Evolutionary conservation across 257 asterid genomes (phyloP).

Genomic region (Voacanga thouarsii): DNA sequence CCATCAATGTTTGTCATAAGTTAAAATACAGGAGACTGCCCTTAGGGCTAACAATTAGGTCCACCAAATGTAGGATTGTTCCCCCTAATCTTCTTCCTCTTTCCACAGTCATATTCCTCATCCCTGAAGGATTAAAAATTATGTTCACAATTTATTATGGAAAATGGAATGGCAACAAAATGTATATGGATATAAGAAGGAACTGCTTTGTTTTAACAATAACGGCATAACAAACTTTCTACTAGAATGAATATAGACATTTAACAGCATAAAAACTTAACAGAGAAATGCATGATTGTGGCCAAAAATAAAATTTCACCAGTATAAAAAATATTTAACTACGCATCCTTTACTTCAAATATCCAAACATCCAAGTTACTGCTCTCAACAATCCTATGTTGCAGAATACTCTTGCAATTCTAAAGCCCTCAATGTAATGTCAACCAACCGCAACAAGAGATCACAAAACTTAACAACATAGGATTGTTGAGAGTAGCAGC

Average conservation of each 20-base stretch:
- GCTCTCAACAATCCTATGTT: too few species aligned
- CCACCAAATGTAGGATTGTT: slow-evolving; percentile 46
- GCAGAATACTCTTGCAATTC: not conserved
- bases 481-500: slow-evolving; percentile 44
- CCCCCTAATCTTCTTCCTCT: slow-evolving; percentile 76
- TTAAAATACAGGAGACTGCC: too few species aligned
- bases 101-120: slow-evolving; percentile 91
- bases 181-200: not conserved
- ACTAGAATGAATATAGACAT: too few species aligned
- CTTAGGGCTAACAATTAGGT: too few species aligned
- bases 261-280: not conserved
- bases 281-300: not conserved
- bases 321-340: too few species aligned
- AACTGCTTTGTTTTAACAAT: not conserved
- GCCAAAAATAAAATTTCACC: not conserved
- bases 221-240: not conserved
- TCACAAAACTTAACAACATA: slow-evolving; percentile 4
- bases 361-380: too few species aligned
- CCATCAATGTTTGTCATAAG: too few species aligned
- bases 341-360: not conserved
- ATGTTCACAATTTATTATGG: not conserved
- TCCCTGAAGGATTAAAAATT: slow-evolving; percentile 52
- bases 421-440: too few species aligned
- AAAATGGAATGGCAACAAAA: not conserved
- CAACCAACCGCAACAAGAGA: not conserved